Base-by-base conservation (phyloP, 2,329 filamentous ascomycete genomes). In the Coniella lustricola region DNA sequence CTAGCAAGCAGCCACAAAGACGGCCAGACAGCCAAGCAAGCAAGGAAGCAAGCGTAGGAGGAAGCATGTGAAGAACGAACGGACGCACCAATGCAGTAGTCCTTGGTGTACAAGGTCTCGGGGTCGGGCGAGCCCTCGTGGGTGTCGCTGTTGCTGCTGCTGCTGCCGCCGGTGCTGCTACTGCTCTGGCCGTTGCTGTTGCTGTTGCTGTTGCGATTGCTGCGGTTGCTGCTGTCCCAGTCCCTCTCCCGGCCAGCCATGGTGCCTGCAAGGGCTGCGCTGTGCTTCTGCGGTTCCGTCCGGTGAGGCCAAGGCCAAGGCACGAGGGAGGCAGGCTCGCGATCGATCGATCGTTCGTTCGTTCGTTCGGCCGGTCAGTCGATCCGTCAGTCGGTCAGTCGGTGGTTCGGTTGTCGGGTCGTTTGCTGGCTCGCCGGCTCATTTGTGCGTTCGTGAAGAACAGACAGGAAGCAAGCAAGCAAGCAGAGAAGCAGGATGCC, bases 91-190 rank as follows among this genome's bases (percentile, higher is more conserved):
- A 93, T 91, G 71, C 86, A 90, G 64, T 83, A 88, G 67, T 93
- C 87, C 70, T 95, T 96, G 54, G 88, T 94, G 68, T 96, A 98
- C 46, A 97, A 77, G 53, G 84, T 81, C 70, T 94, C 90, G 3
- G 93, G 93, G 68, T 97, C 91, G 47, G 87, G 76, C 32, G 73
- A 72, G 62, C 77, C 77, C 54, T 77, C 57, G 39, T 70, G 67
- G 34, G 74, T 69, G 42, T 70, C 34, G 25, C 25, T 29, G 25
- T 10, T 10, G 10, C 10, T 29, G 25, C 25, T 13, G 25, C 39
- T n/a, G n/a, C n/a, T n/a, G n/a, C n/a, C n/a, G n/a, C n/a, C n/a
- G n/a, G n/a, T n/a, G n/a, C n/a, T n/a, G n/a, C n/a, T n/a, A n/a
- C n/a, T n/a, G n/a, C n/a, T n/a, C n/a, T n/a, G n/a, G n/a, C n/a